Conservation (phyloP, 2,329 filamentous ascomycete genomes). For the Stagonosporopsis cucurbitacearum region DNA sequence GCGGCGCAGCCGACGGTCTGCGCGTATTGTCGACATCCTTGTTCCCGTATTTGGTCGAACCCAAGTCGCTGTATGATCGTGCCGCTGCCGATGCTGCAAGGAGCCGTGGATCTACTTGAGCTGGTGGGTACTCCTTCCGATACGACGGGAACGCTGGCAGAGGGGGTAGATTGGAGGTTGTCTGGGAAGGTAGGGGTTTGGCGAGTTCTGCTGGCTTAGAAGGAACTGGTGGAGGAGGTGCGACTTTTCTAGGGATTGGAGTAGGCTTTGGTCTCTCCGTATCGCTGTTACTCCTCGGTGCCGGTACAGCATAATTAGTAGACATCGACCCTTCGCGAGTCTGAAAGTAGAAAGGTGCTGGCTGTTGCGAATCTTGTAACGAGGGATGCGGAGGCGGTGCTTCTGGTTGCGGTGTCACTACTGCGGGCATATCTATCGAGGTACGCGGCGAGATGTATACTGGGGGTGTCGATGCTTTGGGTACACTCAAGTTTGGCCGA, state of each 20-base stretch:
- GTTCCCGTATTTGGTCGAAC: slow-evolving; percentile 24
- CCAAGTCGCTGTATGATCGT: slow-evolving; percentile 37
- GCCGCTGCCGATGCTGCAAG: slow-evolving; percentile 43
- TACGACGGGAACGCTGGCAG: slow-evolving; percentile 49
- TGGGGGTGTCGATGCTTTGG: slow-evolving; percentile 25
- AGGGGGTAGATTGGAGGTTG: slow-evolving; percentile 11
- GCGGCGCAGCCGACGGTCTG: slow-evolving; percentile 10
- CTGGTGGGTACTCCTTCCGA: slow-evolving; percentile 57
- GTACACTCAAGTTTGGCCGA: slow-evolving; percentile 22
- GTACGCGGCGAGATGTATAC: slow-evolving; percentile 33
- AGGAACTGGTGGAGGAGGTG: slow-evolving; percentile 23
- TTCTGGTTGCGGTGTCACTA: slow-evolving; percentile 20
- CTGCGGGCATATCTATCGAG: slow-evolving; percentile 37
- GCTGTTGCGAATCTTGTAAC: slow-evolving; percentile 19
- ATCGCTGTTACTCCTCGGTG: slow-evolving; percentile 18
- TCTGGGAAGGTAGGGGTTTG: slow-evolving; percentile 13
- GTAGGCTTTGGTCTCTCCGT: slow-evolving; percentile 20
- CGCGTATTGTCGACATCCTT: slow-evolving; percentile 7
- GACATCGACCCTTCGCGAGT: slow-evolving; percentile 28
- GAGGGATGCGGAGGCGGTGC: slow-evolving; percentile 22
- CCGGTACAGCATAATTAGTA: slow-evolving; percentile 25
- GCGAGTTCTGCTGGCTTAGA: slow-evolving; percentile 31
- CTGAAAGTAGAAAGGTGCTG: slow-evolving; percentile 34
- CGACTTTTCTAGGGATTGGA: slow-evolving; percentile 17
- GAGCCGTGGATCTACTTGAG: slow-evolving; percentile 27